These are phyloP conservation scores for Ilex asprella DNA, from an alignment of 257 asterid genomes.

Conservation along the genomic window DNA sequence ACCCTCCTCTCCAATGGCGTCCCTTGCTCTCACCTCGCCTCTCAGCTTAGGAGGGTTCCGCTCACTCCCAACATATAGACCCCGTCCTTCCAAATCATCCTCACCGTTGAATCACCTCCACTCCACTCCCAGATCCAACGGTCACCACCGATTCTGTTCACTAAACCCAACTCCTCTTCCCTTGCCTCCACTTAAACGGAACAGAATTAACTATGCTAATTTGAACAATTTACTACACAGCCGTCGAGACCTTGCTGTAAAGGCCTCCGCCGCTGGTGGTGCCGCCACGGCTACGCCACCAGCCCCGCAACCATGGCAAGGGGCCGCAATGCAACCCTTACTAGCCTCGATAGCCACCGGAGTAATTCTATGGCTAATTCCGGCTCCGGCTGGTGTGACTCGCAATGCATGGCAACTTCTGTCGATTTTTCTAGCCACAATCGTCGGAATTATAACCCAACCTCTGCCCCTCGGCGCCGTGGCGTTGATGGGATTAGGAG, in stretches of 20 bases:
- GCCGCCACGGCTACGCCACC: slow-evolving; percentile 21
- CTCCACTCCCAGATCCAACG: slow-evolving; percentile 7
- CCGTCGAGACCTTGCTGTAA: slow-evolving; percentile 1
- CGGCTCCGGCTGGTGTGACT: slow-evolving; percentile 78
- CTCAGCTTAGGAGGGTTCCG: slow-evolving; percentile 44
- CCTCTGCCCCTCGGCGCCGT: slow-evolving; percentile 95
- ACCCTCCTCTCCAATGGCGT: slow-evolving; percentile 34
- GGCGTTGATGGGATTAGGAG: slow-evolving; percentile 82
- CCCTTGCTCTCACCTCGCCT: slow-evolving; percentile 46
- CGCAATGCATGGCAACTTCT: slow-evolving; percentile 76
- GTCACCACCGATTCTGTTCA: slow-evolving; percentile 4
- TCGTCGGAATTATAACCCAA: slow-evolving; percentile 85
- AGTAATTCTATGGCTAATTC: slow-evolving; percentile 64
- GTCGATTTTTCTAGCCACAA: slow-evolving; percentile 84
- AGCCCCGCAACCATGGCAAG: slow-evolving; percentile 54
- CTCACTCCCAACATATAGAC: slow-evolving; percentile 20
- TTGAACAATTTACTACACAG: not conserved
- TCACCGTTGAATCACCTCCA: slow-evolving; percentile 7
- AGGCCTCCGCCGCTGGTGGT: slow-evolving; percentile 24
- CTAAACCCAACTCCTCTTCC: not conserved
- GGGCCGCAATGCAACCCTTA: slow-evolving; percentile 75
- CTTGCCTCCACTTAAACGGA: not conserved
- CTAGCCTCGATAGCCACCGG: slow-evolving; percentile 75
- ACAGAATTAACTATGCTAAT: not conserved
- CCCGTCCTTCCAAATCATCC: slow-evolving; percentile 9